A percentile compares a stretch with the other conserved stretches of the same genome.
phyloP scores from a whole-genome alignment of 2,329 filamentous ascomycete genomes.

The Graphilbum fragrans region DNA sequence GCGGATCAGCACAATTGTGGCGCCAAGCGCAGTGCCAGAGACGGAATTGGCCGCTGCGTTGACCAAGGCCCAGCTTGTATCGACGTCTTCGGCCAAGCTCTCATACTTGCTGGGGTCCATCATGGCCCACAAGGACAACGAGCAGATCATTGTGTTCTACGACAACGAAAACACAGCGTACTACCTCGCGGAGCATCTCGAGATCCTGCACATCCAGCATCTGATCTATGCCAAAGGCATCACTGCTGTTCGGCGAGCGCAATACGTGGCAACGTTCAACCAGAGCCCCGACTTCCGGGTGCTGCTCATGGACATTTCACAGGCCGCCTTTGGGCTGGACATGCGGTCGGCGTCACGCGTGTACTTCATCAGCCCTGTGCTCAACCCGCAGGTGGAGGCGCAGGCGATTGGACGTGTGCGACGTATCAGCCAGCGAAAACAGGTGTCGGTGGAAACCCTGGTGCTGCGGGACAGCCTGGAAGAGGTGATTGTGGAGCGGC shows the following conservation, averaged over 20 bases:
- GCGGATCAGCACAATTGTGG: slow-evolving; percentile 10
- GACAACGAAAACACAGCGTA: slow-evolving; percentile 78
- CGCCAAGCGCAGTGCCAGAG: slow-evolving; percentile 7
- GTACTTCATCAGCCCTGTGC: slow-evolving; percentile 81
- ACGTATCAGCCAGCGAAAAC: slow-evolving; percentile 69
- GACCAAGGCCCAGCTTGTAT: slow-evolving; percentile 50
- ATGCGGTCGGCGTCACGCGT: slow-evolving; percentile 73
- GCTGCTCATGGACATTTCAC: slow-evolving; percentile 80
- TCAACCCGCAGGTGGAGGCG: slow-evolving; percentile 73
- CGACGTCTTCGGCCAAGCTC: slow-evolving; percentile 76
- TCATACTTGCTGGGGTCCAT: slow-evolving; percentile 74
- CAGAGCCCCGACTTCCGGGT: slow-evolving; percentile 54
- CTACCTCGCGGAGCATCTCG: slow-evolving; percentile 73
- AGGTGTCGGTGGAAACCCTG: slow-evolving; percentile 76
- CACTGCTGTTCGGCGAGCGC: slow-evolving; percentile 47
- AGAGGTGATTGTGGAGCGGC: slow-evolving; percentile 65
- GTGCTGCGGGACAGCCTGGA: slow-evolving; percentile 73
- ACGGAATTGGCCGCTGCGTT: slow-evolving; percentile 34
- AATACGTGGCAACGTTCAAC: slow-evolving; percentile 73
- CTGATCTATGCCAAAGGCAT: slow-evolving; percentile 58
- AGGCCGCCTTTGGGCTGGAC: slow-evolving; percentile 80
- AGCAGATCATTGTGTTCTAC: slow-evolving; percentile 91
- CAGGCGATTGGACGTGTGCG: slow-evolving; percentile 88
- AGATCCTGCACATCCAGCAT: slow-evolving; percentile 51
- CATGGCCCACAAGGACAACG: slow-evolving; percentile 49